Conservation (phyloP, 345 rosid species). For the Hypericum perforatum region DNA sequence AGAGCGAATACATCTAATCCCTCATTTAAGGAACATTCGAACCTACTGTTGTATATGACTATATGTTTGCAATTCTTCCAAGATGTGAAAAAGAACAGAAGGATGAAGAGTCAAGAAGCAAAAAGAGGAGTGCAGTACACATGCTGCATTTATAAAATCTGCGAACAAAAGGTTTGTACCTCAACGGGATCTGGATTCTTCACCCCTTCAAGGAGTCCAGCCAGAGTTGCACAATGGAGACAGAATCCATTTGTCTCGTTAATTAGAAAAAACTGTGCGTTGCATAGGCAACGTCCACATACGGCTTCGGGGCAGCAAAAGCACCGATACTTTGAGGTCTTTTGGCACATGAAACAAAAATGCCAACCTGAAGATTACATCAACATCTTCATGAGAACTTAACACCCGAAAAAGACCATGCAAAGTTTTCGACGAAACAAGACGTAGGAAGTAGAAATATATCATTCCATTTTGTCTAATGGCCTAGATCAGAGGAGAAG, state of each 20-base stretch:
- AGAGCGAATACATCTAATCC: too few relatives aligned
- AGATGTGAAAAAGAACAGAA: too few relatives aligned
- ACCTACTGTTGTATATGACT: too few relatives aligned
- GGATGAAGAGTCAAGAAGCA: too few relatives aligned
- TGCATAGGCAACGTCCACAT: slow-evolving; percentile 32
- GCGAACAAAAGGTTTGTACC: slow-evolving; percentile 20
- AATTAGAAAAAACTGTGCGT: slow-evolving; percentile 20
- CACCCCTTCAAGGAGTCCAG: slow-evolving; percentile 31
- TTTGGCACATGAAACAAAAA: slow-evolving; percentile 32
- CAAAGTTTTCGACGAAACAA: too few relatives aligned
- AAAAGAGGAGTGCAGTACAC: too few relatives aligned
- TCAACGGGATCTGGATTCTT: slow-evolving; percentile 22
- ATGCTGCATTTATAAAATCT: too few relatives aligned
- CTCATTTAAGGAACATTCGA: too few relatives aligned
- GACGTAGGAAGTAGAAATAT: not conserved
- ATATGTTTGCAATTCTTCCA: too few relatives aligned
- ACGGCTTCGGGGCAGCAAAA: slow-evolving; percentile 40
- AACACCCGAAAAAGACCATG: too few relatives aligned
- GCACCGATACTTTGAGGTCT: slow-evolving; percentile 37
- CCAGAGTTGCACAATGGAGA: slow-evolving; percentile 29
- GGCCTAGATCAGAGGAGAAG: not conserved
- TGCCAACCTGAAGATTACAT: slow-evolving; percentile 37
- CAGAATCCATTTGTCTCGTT: slow-evolving; percentile 32
- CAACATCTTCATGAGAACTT: not conserved
- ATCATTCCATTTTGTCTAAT: not conserved